A percentile compares a stretch with the other conserved stretches of the same genome.
phyloP scores from a whole-genome alignment of 805 yeast genomes.

The Martiniozyma abietophila region DNA sequence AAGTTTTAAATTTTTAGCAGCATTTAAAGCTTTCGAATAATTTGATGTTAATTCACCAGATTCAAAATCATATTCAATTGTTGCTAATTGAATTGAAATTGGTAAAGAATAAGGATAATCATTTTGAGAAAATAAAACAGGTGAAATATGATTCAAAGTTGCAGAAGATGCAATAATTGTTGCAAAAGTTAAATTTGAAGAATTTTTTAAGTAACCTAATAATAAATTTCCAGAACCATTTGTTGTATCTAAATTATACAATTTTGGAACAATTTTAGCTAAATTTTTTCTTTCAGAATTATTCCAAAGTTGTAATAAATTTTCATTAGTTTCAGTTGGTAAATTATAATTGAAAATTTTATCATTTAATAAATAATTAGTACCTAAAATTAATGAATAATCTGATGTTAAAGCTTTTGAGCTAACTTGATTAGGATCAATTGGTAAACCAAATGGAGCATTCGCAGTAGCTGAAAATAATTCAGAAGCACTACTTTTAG shows the following conservation, averaged over 20 bases:
- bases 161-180: slow-evolving; percentile 61
- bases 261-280: slow-evolving; percentile 48
- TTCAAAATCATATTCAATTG: slow-evolving; percentile 57
- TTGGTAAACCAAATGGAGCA: slow-evolving; percentile 54
- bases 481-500: slow-evolving; percentile 9
- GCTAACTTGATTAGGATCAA: slow-evolving; percentile 43
- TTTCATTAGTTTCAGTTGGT: slow-evolving; percentile 26
- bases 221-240: slow-evolving; percentile 77
- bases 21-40: slow-evolving; percentile 49
- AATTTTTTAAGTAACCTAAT: slow-evolving; percentile 51
- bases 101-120: slow-evolving; percentile 35
- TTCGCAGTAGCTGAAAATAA: slow-evolving; percentile 31
- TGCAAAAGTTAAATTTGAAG: slow-evolving; percentile 16
- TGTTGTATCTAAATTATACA: slow-evolving; percentile 60
- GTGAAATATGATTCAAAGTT: slow-evolving; percentile 59
- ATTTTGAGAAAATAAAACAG: slow-evolving; percentile 36
- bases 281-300: slow-evolving; percentile 41
- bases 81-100: slow-evolving; percentile 64
- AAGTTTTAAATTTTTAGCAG: slow-evolving; percentile 53
- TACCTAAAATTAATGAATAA: slow-evolving; percentile 42
- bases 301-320: slow-evolving; percentile 60
- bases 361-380: slow-evolving; percentile 41
- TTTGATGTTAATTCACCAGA: slow-evolving; percentile 50
- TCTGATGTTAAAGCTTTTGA: slow-evolving; percentile 47
- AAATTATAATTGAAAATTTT: slow-evolving; percentile 52